Evolutionary conservation across 2,329 filamentous ascomycete genomes (phyloP).

Genomic region (Hypomyces rosellus): DNA sequence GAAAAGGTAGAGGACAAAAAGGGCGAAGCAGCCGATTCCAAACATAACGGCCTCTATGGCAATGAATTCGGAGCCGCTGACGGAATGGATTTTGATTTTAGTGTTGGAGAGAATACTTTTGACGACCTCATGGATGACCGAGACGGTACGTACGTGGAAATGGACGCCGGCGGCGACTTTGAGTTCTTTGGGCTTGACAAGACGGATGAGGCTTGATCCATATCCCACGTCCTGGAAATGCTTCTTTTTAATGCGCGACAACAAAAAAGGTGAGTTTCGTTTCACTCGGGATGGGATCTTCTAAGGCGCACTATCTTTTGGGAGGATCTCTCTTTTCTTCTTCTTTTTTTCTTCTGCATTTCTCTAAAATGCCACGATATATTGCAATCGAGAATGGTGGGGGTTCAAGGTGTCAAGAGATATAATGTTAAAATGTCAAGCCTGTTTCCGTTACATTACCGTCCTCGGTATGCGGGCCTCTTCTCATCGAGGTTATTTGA

Average conservation of each 20-base stretch:
- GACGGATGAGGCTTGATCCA: constrained; percentile 16
- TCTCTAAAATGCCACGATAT: background rate
- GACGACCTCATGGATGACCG: constrained; percentile 44
- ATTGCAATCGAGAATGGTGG: background rate
- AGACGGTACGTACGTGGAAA: constrained; percentile 32
- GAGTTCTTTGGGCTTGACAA: constrained; percentile 41
- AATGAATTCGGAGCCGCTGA: constrained; percentile 34
- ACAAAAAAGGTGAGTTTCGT: too few relatives aligned
- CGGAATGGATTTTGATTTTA: constrained; percentile 31
- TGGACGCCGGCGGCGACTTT: constrained; percentile 38
- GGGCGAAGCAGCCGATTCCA: constrained; percentile 20
- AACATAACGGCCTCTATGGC: constrained; percentile 42
- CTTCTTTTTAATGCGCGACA: too few relatives aligned
- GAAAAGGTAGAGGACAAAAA: constrained; percentile 21
- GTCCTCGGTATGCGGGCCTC: background rate
- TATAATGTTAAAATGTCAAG: background rate
- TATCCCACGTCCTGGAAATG: background rate
- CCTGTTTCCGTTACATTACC: background rate
- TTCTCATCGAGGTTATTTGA: constrained; percentile 29
- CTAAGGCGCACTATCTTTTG: too few relatives aligned
- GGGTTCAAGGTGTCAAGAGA: constrained; percentile 1
- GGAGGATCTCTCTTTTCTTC: too few relatives aligned
- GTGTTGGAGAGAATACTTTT: constrained; percentile 35
- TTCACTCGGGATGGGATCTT: too few relatives aligned
- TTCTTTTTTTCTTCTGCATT: background rate